Evolutionary conservation across 1,139 yeast species (phyloP).

Genomic region (Sugiyamaella sp.): DNA sequence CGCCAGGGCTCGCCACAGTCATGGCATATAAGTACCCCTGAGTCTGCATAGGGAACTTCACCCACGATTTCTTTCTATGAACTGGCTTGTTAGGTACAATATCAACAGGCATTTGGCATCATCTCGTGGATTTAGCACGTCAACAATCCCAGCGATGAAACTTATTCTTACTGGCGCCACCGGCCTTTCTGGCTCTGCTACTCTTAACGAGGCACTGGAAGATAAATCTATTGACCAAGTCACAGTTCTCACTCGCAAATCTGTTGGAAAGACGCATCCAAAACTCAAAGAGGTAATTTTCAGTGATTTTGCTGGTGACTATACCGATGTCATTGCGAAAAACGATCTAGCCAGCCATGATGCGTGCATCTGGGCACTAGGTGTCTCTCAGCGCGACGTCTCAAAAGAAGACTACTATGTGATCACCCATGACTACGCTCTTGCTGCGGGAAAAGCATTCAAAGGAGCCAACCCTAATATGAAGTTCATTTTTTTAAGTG

Average conservation of each 20-base stretch:
- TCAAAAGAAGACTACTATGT: conserved; percentile 15
- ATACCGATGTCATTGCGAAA: conserved; percentile 5
- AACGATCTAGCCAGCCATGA: conserved; percentile 15
- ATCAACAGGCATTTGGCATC: not conserved
- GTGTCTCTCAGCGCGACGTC: conserved; percentile 21
- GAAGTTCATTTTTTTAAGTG: conserved; percentile 24
- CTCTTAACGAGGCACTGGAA: conserved; percentile 14
- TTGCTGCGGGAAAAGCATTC: conserved; percentile 19
- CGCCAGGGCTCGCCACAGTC: not conserved
- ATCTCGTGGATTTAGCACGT: not conserved
- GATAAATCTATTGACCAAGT: conserved; percentile 19
- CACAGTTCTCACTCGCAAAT: conserved; percentile 18
- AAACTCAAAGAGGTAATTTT: conserved; percentile 21
- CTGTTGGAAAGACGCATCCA: conserved; percentile 18
- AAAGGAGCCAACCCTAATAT: conserved; percentile 19
- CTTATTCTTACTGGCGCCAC: conserved; percentile 22
- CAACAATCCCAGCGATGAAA: conserved; percentile 15
- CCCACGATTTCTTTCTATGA: conserved; percentile 6
- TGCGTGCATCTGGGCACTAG: conserved; percentile 22
- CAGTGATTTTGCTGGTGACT: conserved; percentile 19
- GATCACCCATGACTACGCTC: conserved; percentile 21
- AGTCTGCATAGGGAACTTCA: no score
- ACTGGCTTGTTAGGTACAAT: not conserved
- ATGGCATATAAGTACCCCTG: not conserved
- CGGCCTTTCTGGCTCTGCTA: conserved; percentile 17